Evolutionary conservation across 1,284 basidiomycete genomes (phyloP).

Genomic region (Meira miltonrushii): DNA sequence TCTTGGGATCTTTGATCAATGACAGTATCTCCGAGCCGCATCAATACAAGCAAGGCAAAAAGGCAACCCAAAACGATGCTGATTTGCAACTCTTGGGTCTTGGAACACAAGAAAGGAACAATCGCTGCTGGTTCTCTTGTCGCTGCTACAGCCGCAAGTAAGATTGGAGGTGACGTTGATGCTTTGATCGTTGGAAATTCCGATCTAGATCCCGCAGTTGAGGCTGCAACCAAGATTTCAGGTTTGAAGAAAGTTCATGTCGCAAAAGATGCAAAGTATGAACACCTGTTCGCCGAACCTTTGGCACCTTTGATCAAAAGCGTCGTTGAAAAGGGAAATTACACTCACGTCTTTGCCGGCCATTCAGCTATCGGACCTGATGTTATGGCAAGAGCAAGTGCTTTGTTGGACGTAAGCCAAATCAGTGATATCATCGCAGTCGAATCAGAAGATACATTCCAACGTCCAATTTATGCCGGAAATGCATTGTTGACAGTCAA

Average conservation of each 20-base stretch:
- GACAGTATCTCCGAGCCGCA: neutral
- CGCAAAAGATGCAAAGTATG: conserved; percentile 56
- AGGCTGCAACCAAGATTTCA: conserved; percentile 61
- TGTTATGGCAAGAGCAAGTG: conserved; percentile 78
- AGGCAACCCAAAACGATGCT: neutral
- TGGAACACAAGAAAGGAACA: conserved; percentile 78
- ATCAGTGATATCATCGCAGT: conserved; percentile 90
- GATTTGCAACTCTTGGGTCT: conserved; percentile 19
- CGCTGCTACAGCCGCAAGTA: conserved; percentile 79
- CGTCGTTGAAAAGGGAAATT: conserved; percentile 56
- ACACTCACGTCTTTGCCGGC: conserved; percentile 81
- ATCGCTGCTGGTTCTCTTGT: conserved; percentile 80
- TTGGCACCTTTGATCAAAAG: conserved; percentile 58
- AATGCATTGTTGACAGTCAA: conserved; percentile 93
- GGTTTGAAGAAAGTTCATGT: conserved; percentile 57
- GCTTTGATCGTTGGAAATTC: conserved; percentile 77
- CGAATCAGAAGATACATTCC: conserved; percentile 72
- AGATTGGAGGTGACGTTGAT: conserved; percentile 76
- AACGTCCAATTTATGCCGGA: conserved; percentile 94
- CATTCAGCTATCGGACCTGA: conserved; percentile 71
- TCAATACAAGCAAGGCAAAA: neutral
- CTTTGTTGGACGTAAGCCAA: conserved; percentile 63
- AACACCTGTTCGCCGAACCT: conserved; percentile 49
- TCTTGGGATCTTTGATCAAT: neutral
- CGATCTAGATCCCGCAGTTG: conserved; percentile 66